A percentile compares a stretch with the other conserved stretches of the same genome.
These are phyloP conservation scores for Chloris gayana DNA, from an alignment of 176 grass and related monocot species.

Conservation along the genomic window DNA sequence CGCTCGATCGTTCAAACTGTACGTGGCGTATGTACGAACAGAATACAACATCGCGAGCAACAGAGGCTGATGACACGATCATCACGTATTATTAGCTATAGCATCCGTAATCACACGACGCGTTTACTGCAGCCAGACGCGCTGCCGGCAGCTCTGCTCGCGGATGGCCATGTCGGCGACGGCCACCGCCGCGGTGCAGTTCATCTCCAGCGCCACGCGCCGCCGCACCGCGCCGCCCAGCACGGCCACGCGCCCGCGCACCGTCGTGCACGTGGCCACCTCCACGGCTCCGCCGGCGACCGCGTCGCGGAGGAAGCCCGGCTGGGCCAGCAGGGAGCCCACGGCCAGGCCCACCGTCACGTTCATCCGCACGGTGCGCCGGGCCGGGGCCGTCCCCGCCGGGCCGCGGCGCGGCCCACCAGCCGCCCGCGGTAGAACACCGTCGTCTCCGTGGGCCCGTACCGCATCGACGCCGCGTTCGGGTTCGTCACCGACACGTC, in stretches of 20 bases:
- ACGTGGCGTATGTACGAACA: too few species aligned
- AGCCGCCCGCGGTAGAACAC: constrained; percentile 58
- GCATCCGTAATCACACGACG: too few species aligned
- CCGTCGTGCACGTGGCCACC: constrained; percentile 56
- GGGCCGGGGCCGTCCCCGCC: constrained; percentile 48
- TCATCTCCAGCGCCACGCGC: constrained; percentile 63
- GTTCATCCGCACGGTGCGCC: constrained; percentile 54
- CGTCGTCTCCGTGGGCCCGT: constrained; percentile 48
- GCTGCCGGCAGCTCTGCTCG: constrained; percentile 56
- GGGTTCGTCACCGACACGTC: constrained; percentile 83
- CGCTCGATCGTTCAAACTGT: too few species aligned
- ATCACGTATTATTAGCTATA: too few species aligned
- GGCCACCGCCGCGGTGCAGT: constrained; percentile 50
- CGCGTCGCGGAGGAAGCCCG: constrained; percentile 43
- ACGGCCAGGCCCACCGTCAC: constrained; percentile 63
- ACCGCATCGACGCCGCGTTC: constrained; percentile 65
- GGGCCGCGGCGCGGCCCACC: constrained; percentile 49
- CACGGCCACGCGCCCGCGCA: constrained; percentile 55
- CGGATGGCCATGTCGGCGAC: constrained; percentile 48
- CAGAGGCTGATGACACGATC: too few species aligned
- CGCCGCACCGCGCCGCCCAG: constrained; percentile 45
- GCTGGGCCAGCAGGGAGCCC: constrained; percentile 35
- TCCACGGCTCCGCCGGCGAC: constrained; percentile 30
- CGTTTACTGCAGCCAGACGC: constrained; percentile 33
- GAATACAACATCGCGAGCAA: too few species aligned